Evolutionary conservation across 805 yeast species (phyloP), one percentile per base, ranked within the genome.

Genomic region (Nematodospora valgi): DNA sequence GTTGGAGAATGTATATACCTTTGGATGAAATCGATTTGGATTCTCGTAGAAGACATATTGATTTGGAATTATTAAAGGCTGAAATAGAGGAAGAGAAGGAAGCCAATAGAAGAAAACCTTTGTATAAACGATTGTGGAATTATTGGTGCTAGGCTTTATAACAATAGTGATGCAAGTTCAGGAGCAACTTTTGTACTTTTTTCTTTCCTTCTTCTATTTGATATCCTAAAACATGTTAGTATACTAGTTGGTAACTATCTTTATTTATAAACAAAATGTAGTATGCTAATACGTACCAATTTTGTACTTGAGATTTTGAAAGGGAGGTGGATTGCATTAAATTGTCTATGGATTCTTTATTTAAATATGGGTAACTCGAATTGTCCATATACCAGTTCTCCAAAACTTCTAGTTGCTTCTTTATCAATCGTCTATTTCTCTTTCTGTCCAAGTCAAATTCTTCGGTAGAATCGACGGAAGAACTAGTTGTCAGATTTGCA

Each of bases 281-380:
- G 13, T 2, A 12, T 18, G 27, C 10, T 5, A 19, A 18, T 28
- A 45, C 48, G 15, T 45, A 43, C 45, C 48, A 43, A 24, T 35
- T 41, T 28, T 24, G 38, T 4, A 44, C 35, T 23, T 41, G 47
- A 96, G 96, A 44, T 80, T 75, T 49, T 84, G 95, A 38, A 91
- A 82, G 56, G 88, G 96, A 47, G 89, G 71, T 48, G 80, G 76
- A 29, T 38, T 46, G 11, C 36, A 20, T 16, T 17, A 38, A 30
- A 12, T 6, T 7, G 6, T 18, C n/a, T 8, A 20, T 24, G 4
- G 34, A 5, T 6, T 32, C 26, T 16, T 25, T 23, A 4, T 28
- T n/a, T n/a, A 38, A 27, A 16, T 38, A 38, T 8, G 42, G 42
- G 18, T 30, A 15, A 5, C 12, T n/a, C 9, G 10, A 9, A 19